Conservation (phyloP, 768 basidiomycete genomes). For the Rhodotorula paludigena region DNA sequence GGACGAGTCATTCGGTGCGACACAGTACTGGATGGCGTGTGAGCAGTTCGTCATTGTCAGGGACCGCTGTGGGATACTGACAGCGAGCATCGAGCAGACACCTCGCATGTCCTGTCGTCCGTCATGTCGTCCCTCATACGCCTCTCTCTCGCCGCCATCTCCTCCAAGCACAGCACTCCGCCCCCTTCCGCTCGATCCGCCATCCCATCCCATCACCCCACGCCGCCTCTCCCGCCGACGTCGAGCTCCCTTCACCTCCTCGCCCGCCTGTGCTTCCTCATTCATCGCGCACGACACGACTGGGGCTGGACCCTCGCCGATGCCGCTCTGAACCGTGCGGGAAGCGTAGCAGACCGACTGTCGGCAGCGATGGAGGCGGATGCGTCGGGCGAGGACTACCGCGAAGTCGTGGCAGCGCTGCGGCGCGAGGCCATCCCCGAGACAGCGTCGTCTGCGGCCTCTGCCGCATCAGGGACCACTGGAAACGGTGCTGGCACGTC, state of each 20-base stretch:
- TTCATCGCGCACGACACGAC: neutral
- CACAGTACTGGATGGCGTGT: slow-evolving; percentile 18
- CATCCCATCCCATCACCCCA: neutral
- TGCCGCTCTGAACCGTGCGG: slow-evolving; percentile 19
- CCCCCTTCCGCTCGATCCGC: neutral
- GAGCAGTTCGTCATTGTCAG: neutral
- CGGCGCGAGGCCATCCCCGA: neutral
- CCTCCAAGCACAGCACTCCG: neutral
- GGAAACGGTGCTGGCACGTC: neutral
- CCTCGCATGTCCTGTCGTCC: slow-evolving; percentile 34
- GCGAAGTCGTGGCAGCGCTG: neutral
- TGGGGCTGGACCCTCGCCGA: slow-evolving; percentile 19
- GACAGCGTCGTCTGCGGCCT: neutral
- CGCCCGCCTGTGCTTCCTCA: neutral
- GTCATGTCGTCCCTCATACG: slow-evolving; percentile 38
- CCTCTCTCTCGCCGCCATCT: slow-evolving; percentile 29
- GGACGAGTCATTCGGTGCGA: neutral
- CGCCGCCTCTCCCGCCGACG: fast-evolving
- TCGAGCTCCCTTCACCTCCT: slow-evolving; percentile 13
- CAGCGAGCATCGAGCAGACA: slow-evolving; percentile 12
- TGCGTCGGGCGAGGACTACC: slow-evolving; percentile 1
- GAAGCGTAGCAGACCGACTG: slow-evolving; percentile 12
- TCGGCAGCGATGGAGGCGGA: neutral
- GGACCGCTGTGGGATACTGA: no score
- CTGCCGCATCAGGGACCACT: no score